phyloP scores from a whole-genome alignment of 192 early-diverging fungal genomes.

The Backusella circina region DNA sequence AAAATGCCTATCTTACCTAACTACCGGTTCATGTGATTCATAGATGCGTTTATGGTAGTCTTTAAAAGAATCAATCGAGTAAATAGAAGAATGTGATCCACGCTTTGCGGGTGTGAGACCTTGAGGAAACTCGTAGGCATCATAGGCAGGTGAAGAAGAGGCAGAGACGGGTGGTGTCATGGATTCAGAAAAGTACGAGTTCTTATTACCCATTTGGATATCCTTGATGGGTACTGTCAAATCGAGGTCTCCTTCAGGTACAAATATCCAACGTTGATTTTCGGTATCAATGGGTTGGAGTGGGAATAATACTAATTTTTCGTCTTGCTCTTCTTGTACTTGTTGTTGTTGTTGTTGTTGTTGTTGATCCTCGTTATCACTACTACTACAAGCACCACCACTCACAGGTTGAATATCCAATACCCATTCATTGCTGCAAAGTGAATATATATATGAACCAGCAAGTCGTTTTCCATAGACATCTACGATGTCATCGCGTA shows the following conservation, averaged over 20 bases:
- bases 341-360: background rate
- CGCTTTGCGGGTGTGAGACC: slow-evolving; percentile 22
- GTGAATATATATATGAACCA: slow-evolving; percentile 22
- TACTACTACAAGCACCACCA: background rate
- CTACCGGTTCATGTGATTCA: slow-evolving; percentile 11
- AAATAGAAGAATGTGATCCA: slow-evolving; percentile 21
- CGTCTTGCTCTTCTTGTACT: background rate
- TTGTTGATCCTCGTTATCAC: background rate
- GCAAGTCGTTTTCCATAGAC: slow-evolving; percentile 4
- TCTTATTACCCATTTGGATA: background rate
- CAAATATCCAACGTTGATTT: slow-evolving; percentile 27
- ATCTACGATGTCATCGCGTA: slow-evolving; percentile 4
- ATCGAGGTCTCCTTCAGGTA: slow-evolving; percentile 13
- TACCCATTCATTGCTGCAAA: slow-evolving; percentile 31
- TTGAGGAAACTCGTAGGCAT: background rate
- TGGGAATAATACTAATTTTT: slow-evolving; percentile 26
- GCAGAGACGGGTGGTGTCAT: slow-evolving; percentile 5
- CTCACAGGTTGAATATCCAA: slow-evolving; percentile 16
- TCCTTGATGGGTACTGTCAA: slow-evolving; percentile 1
- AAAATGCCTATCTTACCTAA: slow-evolving; percentile 10
- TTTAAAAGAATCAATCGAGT: slow-evolving; percentile 26
- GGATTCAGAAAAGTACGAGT: background rate
- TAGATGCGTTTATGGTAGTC: slow-evolving; percentile 26
- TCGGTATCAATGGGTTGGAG: slow-evolving; percentile 29
- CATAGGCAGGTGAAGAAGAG: background rate